phyloP scores from a whole-genome alignment of 164 flowering plant genomes.

The Kalanchoe fedtschenkoi region DNA sequence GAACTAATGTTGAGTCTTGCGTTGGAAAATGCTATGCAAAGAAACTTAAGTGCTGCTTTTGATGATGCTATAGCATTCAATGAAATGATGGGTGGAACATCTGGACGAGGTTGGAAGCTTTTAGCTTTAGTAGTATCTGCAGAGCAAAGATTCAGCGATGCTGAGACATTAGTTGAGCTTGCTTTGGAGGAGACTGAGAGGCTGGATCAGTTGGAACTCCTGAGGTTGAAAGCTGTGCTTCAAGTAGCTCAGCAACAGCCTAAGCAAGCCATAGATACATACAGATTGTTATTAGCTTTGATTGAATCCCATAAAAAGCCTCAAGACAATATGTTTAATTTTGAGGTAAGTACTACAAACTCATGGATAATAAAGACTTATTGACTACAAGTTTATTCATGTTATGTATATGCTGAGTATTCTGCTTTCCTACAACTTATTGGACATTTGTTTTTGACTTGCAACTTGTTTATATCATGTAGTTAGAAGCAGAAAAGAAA shows the following conservation, averaged over 20 bases:
- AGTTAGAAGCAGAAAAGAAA: conserved; percentile 29
- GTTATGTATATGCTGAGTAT: background rate
- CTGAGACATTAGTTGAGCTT: conserved; percentile 69
- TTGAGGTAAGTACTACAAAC: conserved; percentile 31
- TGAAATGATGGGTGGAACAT: conserved; percentile 44
- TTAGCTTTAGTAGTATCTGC: conserved; percentile 66
- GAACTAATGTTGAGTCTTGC: conserved; percentile 48
- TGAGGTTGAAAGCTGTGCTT: conserved; percentile 69
- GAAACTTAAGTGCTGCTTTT: conserved; percentile 62
- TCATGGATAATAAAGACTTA: background rate
- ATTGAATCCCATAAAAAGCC: conserved; percentile 47
- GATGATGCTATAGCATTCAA: conserved; percentile 40
- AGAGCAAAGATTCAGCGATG: conserved; percentile 63
- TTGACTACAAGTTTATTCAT: background rate
- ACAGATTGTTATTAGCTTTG: conserved; percentile 51
- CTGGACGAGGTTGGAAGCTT: conserved; percentile 63
- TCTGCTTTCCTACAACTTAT: background rate
- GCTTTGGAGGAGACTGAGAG: conserved; percentile 67
- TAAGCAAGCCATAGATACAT: conserved; percentile 75
- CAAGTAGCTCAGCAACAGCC: conserved; percentile 77
- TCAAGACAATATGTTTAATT: conserved; percentile 18
- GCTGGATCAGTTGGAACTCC: conserved; percentile 50
- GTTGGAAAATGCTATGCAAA: conserved; percentile 67
- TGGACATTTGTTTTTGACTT: background rate
- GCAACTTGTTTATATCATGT: conserved; percentile 6